A percentile compares a stretch with the other conserved stretches of the same genome.
These are phyloP conservation scores for Ogataea wickerhamii DNA, from an alignment of 805 yeast genomes.

Conservation along the genomic window DNA sequence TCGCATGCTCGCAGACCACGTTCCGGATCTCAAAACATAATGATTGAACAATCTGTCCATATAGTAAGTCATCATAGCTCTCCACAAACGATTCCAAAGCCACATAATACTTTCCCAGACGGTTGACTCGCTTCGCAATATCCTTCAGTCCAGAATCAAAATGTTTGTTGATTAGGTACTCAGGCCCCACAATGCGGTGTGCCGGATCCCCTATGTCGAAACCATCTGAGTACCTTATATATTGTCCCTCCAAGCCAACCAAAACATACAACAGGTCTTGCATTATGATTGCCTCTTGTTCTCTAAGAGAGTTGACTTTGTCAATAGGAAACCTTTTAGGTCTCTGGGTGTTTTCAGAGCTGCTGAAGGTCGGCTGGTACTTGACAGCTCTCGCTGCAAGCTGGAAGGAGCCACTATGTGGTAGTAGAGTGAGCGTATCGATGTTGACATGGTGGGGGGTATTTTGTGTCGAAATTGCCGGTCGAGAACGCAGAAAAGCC, in stretches of 20 bases:
- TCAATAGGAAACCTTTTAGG: constrained; percentile 39
- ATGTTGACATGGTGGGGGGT: neutral
- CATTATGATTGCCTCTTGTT: constrained; percentile 71
- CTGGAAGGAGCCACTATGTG: constrained; percentile 6
- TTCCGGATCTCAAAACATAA: constrained; percentile 58
- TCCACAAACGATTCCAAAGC: constrained; percentile 60
- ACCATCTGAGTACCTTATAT: constrained; percentile 62
- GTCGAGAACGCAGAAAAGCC: too few relatives aligned
- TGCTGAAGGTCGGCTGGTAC: constrained; percentile 19
- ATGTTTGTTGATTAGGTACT: constrained; percentile 64
- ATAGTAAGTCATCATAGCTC: constrained; percentile 46
- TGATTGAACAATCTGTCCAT: constrained; percentile 74
- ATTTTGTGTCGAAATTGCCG: too few relatives aligned
- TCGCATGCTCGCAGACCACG: constrained; percentile 36
- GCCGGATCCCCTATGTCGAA: constrained; percentile 45
- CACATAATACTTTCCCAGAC: constrained; percentile 59
- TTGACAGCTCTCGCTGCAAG: constrained; percentile 18
- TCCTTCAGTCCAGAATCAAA: constrained; percentile 73
- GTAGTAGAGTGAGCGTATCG: constrained; percentile 7
- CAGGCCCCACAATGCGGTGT: constrained; percentile 62
- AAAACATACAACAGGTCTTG: constrained; percentile 68
- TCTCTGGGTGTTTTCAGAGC: constrained; percentile 8
- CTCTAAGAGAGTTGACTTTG: constrained; percentile 42
- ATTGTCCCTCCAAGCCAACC: constrained; percentile 72
- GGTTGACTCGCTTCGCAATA: constrained; percentile 56